Evolutionary conservation across 2,329 filamentous ascomycete genomes (phyloP).

Genomic region (Ilyonectria mors-panacis): DNA sequence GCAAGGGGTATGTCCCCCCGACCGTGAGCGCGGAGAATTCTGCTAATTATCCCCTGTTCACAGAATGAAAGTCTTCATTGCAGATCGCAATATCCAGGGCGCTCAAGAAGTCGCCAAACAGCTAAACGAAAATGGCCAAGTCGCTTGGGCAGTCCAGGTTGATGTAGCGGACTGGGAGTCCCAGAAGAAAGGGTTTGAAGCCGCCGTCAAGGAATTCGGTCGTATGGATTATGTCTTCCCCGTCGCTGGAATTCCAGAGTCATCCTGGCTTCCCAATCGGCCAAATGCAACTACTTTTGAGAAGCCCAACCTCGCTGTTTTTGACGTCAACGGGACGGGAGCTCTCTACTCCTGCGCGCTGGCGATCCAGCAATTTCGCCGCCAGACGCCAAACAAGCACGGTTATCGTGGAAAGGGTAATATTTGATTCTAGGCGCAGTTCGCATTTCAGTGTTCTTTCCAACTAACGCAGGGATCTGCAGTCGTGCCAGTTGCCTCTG

Average conservation of each 20-base stretch:
- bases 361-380: slow-evolving; percentile 14
- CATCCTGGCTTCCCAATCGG: slow-evolving; percentile 20
- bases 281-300: slow-evolving; percentile 7
- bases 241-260: slow-evolving; percentile 12
- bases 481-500: slow-evolving; percentile 10
- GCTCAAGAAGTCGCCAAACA: slow-evolving; percentile 6
- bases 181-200: slow-evolving; percentile 6
- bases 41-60: neutral
- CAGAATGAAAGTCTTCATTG: slow-evolving; percentile 21
- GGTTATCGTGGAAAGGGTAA: slow-evolving; percentile 16
- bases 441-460: too few relatives aligned
- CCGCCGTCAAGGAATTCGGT: slow-evolving; percentile 2
- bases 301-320: slow-evolving; percentile 13
- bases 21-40: neutral
- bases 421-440: too few relatives aligned
- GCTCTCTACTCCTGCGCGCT: slow-evolving; percentile 6
- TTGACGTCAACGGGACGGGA: slow-evolving; percentile 14
- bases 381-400: slow-evolving; percentile 9
- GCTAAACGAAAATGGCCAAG: neutral
- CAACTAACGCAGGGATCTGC: neutral
- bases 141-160: slow-evolving; percentile 15
- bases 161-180: slow-evolving; percentile 20
- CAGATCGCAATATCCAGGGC: slow-evolving; percentile 5
- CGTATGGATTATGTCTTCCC: slow-evolving; percentile 14
- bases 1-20: neutral